Evolutionary conservation across 2,329 filamentous ascomycete species (phyloP).

Genomic region (Claviceps quebecensis): DNA sequence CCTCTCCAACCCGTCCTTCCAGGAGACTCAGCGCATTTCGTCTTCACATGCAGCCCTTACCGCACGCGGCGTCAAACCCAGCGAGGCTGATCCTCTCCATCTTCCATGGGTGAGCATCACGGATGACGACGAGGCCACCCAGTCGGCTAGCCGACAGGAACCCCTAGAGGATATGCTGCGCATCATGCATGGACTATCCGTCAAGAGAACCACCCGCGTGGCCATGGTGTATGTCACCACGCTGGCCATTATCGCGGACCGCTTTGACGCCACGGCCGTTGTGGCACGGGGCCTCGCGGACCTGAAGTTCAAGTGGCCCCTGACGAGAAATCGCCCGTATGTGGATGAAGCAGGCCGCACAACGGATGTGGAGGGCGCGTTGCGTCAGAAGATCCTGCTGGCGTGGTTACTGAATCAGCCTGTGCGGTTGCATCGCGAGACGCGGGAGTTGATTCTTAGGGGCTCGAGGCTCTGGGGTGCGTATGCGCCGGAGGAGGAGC

Average conservation of each 20-base stretch:
- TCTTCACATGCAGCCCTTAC: conserved; percentile 36
- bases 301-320: conserved; percentile 41
- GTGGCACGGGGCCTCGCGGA: conserved; percentile 39
- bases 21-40: conserved; percentile 44
- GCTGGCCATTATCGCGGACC: conserved; percentile 56
- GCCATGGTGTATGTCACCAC: conserved; percentile 51
- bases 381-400: conserved; percentile 57
- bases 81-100: conserved; percentile 31
- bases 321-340: conserved; percentile 25
- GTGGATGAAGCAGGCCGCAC: conserved; percentile 22
- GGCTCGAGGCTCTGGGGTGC: conserved; percentile 47
- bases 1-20: conserved; percentile 47
- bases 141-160: conserved; percentile 41
- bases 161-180: conserved; percentile 54
- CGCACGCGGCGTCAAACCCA: conserved; percentile 30
- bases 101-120: conserved; percentile 52
- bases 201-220: conserved; percentile 22
- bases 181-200: conserved; percentile 45
- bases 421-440: conserved; percentile 44
- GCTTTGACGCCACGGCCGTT: conserved; percentile 49
- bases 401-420: conserved; percentile 51
- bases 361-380: conserved; percentile 44
- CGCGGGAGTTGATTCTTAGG: conserved; percentile 50
- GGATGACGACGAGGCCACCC: conserved; percentile 56
- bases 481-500: conserved; percentile 19